Base-by-base conservation (phyloP, 2,329 filamentous ascomycete species). In the Leptodontidium sp. region DNA sequence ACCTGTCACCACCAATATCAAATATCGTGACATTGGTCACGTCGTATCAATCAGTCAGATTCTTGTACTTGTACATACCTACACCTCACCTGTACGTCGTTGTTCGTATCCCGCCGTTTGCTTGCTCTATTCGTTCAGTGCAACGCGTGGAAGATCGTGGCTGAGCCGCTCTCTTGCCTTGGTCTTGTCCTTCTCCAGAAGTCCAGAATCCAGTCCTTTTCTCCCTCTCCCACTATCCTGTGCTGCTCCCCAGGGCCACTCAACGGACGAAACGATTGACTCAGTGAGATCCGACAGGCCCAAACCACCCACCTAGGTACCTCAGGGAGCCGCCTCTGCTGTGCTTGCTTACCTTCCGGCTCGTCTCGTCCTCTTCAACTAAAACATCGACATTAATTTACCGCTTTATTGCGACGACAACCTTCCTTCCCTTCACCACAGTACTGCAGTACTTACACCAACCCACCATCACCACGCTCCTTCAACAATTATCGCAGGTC, bases 131-230 rank as follows among this genome's bases (percentile, higher is more conserved):
- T 59, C 55, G 38, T 43, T 55, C 11, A 15, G 55, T 40, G 43
- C 26, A 61, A 61, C 58, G 58, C 58, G 58, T 61, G 58, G 58
- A 45, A 11, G 21, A 61, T 45, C 58, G 58, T 61, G 58, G 58
- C 58, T 61, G 58, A 45, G 58, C 58, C 38, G 35, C 55, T 12
- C 52, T 55, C 12, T 53, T 53, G 50, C 26, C 52, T 55, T 40
- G 55, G 4, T 32, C 29, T 32, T 32, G 29, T 32, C 24, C 40
- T 29, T 14, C 43, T 32, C 8, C 43, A 49, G 43, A 35, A 15
- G 17, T 50, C 40, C 40, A 47, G 58, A 47, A 61, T n/a, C 43
- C 24, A 2, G 9, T 35, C 40, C 26, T 5, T 49, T n/a, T 38
- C 24, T 32, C 24, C 9, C 52, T 38, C 12, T 29, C 26, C 26